A percentile compares a stretch with the other conserved stretches of the same genome.
These are phyloP conservation scores for Sarocladium oryzae DNA, from an alignment of 2,329 filamentous ascomycete species.

Conservation along the genomic window DNA sequence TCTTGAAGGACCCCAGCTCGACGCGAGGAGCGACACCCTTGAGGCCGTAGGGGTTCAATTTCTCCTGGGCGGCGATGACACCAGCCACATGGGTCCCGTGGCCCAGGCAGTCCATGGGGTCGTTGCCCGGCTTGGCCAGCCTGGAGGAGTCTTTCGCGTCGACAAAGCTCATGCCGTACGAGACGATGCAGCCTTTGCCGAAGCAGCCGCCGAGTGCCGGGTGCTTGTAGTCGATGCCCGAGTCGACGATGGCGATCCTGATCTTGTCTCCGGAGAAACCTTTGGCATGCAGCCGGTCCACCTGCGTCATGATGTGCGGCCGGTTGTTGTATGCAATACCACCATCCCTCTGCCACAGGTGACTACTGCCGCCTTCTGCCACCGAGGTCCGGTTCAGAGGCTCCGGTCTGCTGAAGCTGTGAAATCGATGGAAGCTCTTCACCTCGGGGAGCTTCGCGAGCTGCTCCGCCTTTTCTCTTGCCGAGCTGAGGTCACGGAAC, in stretches of 20 bases:
- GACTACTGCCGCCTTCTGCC: slow-evolving; percentile 13
- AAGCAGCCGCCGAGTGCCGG: slow-evolving; percentile 54
- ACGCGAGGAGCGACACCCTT: slow-evolving; percentile 51
- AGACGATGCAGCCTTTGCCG: slow-evolving; percentile 45
- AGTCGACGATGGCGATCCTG: slow-evolving; percentile 48
- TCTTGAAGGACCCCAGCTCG: slow-evolving; percentile 48
- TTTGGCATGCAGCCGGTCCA: slow-evolving; percentile 43
- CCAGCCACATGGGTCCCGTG: slow-evolving; percentile 35
- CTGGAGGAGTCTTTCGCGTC: slow-evolving; percentile 46
- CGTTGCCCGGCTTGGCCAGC: slow-evolving; percentile 34
- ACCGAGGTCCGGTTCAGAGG: slow-evolving; percentile 33
- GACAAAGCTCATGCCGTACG: slow-evolving; percentile 44
- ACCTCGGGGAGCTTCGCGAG: slow-evolving; percentile 37
- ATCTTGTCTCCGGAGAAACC: slow-evolving; percentile 44
- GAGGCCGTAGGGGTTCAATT: slow-evolving; percentile 44
- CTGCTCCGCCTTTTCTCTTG: slow-evolving; percentile 33
- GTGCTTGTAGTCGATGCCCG: slow-evolving; percentile 51
- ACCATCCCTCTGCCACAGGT: slow-evolving; percentile 15
- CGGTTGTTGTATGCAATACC: slow-evolving; percentile 31
- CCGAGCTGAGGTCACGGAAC: slow-evolving; percentile 38
- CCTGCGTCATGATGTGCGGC: slow-evolving; percentile 51
- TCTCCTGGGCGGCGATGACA: slow-evolving; percentile 52
- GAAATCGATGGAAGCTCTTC: slow-evolving; percentile 43
- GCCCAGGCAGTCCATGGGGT: slow-evolving; percentile 49
- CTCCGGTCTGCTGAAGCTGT: slow-evolving; percentile 36